Evolutionary conservation across 169 alveolate genomes (phyloP), one percentile per base, ranked within the genome.

Genomic region (Plasmodium knowlesi): DNA sequence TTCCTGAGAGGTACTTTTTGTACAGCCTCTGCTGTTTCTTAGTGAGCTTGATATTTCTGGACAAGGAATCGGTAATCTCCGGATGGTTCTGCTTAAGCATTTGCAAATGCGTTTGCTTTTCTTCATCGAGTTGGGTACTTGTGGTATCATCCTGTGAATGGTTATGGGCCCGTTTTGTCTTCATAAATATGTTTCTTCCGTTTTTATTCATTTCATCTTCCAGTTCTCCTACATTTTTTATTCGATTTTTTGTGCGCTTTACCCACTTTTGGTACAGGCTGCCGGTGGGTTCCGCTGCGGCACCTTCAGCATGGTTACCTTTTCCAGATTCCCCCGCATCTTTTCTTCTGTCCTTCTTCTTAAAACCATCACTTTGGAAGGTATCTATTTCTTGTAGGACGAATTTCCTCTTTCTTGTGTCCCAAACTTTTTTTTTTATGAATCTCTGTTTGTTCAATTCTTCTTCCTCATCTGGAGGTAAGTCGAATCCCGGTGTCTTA

Each of bases 401-500:
- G n/a, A 93, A 92, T 72, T 82, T 92, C 37, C 90, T 95, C 92
- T 92, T 95, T 34, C 50, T 84, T 30, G 86, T 83, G 80, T 95
- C 94, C 97, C 97, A 95, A 0, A 89, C 53, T n/a, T 79, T 32
- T 89, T 92, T 95, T 70, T 95, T 95, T 37, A 92, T 79, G 34
- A 61, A 95, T 30, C 94, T 92, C 28, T 71, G 95, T 73, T 85
- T 92, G 41, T 83, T 95, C 43, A 95, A 46, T 79, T 95, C 97
- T 41, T 76, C 90, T n/a, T 92, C 95, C 67, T 95, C 97, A 86
- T 95, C 97, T 50, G 97, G 97, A n/a, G 76, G 94, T 81, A 95
- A 83, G 53, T 95, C 97, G 90, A 70, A 86, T 73, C 93, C 83
- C 0, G 94, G 92, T 4, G 79, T 34, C 46, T 95, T 95, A 19